A percentile compares a stretch with the other conserved stretches of the same genome.
phyloP scores from a whole-genome alignment of 495 filamentous ascomycete species.

The Aspergillus ellipticus region DNA sequence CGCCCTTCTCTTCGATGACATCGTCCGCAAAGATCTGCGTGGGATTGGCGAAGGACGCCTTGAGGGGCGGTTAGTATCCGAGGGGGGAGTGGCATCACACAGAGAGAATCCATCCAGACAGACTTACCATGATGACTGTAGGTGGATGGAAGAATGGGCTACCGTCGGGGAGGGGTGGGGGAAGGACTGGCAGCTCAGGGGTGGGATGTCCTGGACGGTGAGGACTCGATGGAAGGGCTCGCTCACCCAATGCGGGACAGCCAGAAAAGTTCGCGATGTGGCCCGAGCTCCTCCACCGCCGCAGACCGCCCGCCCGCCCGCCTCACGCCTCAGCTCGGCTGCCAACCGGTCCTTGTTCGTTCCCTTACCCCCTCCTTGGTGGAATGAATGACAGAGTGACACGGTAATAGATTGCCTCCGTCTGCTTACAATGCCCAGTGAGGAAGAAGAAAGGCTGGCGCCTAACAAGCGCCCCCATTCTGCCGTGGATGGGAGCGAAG shows the following conservation, averaged over 20 bases:
- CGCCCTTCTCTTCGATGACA: constrained; percentile 95
- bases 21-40: constrained; percentile 99
- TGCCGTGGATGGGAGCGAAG: constrained; percentile 31
- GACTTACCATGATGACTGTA: constrained; percentile 34
- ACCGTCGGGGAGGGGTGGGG: constrained; percentile 8
- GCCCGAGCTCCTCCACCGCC: constrained; percentile 32
- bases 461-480: constrained; percentile 37
- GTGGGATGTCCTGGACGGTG: constrained; percentile 2
- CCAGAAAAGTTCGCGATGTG: constrained; percentile 41
- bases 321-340: constrained; percentile 11
- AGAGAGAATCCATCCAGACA: neutral
- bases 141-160: constrained; percentile 10
- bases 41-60: constrained; percentile 67
- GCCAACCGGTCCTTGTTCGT: neutral
- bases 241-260: constrained; percentile 16
- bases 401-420: neutral
- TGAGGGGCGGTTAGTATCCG: constrained; percentile 10
- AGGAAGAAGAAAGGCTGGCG: constrained; percentile 19
- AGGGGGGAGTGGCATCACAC: neutral
- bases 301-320: constrained; percentile 32
- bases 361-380: neutral
- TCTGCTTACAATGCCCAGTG: constrained; percentile 28
- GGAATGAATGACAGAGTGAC: neutral
- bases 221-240: neutral
- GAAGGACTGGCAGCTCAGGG: constrained; percentile 23